phyloP scores from a whole-genome alignment of 805 yeast species.

The Yarrowia alimentaria region DNA sequence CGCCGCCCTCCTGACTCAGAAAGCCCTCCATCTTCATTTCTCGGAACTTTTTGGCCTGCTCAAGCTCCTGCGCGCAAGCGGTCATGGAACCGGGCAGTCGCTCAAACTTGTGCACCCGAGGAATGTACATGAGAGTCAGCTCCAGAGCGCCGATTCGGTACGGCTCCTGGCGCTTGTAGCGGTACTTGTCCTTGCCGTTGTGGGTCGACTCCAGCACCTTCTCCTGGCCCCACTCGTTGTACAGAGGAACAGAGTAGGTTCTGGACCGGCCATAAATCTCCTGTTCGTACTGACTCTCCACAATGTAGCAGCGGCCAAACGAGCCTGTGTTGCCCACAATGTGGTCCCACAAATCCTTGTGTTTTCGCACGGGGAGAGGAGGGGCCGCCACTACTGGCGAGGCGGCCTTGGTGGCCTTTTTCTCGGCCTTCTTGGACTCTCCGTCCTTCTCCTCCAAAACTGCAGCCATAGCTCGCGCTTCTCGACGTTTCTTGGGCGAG shows the following conservation, averaged over 20 bases:
- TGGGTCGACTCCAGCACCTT: no score
- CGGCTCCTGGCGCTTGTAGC: constrained; percentile 29
- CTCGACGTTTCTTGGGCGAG: constrained; percentile 12
- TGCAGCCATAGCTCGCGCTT: constrained; percentile 1
- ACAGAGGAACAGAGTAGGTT: constrained; percentile 56
- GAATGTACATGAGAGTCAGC: constrained; percentile 57
- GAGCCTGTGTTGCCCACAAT: constrained; percentile 84
- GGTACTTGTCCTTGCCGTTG: background rate
- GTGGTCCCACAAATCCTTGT: constrained; percentile 53
- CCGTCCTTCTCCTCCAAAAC: background rate
- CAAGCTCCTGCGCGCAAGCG: constrained; percentile 41
- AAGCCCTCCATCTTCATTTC: constrained; percentile 55
- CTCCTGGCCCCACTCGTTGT: constrained; percentile 37
- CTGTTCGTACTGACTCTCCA: constrained; percentile 57
- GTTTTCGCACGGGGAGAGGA: no score
- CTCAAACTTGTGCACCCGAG: constrained; percentile 47
- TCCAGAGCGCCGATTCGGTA: constrained; percentile 54
- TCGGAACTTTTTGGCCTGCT: constrained; percentile 30
- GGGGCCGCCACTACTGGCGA: no score
- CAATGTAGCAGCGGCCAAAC: constrained; percentile 74
- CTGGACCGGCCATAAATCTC: constrained; percentile 55
- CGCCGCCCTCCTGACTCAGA: constrained; percentile 92
- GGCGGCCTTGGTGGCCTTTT: no score
- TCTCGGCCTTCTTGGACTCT: background rate
- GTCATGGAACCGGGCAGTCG: constrained; percentile 51